Base-by-base conservation (phyloP, 2,329 filamentous ascomycete species). In the Epichloe sibirici region DNA sequence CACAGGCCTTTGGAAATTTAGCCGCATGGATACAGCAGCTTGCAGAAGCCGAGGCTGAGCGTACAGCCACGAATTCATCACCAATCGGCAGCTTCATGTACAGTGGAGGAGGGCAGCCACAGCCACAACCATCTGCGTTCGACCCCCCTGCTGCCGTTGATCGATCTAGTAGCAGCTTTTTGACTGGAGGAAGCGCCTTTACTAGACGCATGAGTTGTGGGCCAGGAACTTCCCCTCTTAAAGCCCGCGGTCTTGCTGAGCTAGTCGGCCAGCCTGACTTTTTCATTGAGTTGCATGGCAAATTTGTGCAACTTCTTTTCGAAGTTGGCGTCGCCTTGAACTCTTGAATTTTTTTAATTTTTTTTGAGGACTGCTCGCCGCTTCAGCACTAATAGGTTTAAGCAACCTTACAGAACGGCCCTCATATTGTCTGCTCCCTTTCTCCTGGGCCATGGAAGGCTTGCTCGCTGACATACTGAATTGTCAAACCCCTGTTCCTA, bases 231-330 rank as follows among this genome's bases (percentile, higher is more conserved):
- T 74, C 79, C 34, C 72, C 75, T 23, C 71, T 77, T 43, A 81
- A 77, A 57, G 74, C 80, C 40, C 75, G 79, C 42, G 81, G 82
- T 3, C 68, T 86, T 48, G 79, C 82, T 0, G 82, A 86, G 66
- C 70, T 86, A 42, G 79, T 84, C 31, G 82, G 82, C 21, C 70
- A 80, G 58, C 81, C 82, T 4, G 82, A 85, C 61, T 82, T 86
- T 60, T 86, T 86, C 58, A 78, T 85, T 52, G 77, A 84, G 67
- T 67, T 86, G 55, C 82, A 86, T 63, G 70, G 74, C 40, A 74
- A 75, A 56, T 86, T 86, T 61, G 82, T 85, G 28, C 74, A 76
- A 61, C 69, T 86, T 42, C 67, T 85, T 50, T 71, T 82, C 15
- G 79, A 84, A 63, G 70, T 82, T 31, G 75, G 76, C 15, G 74